A percentile compares a stretch with the other conserved stretches of the same genome.
Evolutionary conservation across 257 asterid species (phyloP).

Genomic region (Agastache rugosa): DNA sequence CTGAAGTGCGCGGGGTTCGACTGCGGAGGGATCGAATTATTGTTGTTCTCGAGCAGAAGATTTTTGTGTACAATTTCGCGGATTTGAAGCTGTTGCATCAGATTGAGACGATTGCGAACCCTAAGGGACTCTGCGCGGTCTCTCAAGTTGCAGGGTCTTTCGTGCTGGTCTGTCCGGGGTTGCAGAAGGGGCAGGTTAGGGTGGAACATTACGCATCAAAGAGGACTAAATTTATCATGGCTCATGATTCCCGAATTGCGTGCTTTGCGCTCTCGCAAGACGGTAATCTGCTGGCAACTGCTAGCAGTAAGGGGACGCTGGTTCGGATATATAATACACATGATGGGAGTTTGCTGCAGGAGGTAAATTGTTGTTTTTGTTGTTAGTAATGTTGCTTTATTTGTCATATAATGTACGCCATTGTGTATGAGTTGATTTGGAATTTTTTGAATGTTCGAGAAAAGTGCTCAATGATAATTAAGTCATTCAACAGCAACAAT

Average conservation of each 20-base stretch:
- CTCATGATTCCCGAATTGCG: slow-evolving; percentile 79
- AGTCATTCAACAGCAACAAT: slow-evolving; percentile 17
- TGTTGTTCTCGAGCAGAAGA: slow-evolving; percentile 77
- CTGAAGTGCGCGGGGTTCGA: slow-evolving; percentile 87
- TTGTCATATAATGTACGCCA: slow-evolving; percentile 1
- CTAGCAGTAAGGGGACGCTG: slow-evolving; percentile 87
- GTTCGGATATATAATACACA: slow-evolving; percentile 75
- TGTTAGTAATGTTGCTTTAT: neutral
- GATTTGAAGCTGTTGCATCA: slow-evolving; percentile 86
- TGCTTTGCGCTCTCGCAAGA: slow-evolving; percentile 80
- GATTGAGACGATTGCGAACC: slow-evolving; percentile 83
- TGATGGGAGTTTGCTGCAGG: slow-evolving; percentile 88
- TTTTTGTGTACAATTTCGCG: slow-evolving; percentile 78
- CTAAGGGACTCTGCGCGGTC: slow-evolving; percentile 85
- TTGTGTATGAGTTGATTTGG: slow-evolving; percentile 21
- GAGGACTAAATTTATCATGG: slow-evolving; percentile 75
- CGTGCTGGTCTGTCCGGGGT: slow-evolving; percentile 85
- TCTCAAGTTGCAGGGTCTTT: slow-evolving; percentile 75
- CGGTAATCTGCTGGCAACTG: slow-evolving; percentile 83
- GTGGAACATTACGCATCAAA: slow-evolving; percentile 80
- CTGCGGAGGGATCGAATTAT: slow-evolving; percentile 75
- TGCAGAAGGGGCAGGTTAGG: slow-evolving; percentile 88
- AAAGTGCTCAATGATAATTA: neutral
- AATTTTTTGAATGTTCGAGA: slow-evolving; percentile 16
- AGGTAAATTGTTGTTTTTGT: slow-evolving; percentile 48